These are phyloP conservation scores for Geosmithia morbida DNA, from an alignment of 2,329 filamentous ascomycete species.

Conservation along the genomic window DNA sequence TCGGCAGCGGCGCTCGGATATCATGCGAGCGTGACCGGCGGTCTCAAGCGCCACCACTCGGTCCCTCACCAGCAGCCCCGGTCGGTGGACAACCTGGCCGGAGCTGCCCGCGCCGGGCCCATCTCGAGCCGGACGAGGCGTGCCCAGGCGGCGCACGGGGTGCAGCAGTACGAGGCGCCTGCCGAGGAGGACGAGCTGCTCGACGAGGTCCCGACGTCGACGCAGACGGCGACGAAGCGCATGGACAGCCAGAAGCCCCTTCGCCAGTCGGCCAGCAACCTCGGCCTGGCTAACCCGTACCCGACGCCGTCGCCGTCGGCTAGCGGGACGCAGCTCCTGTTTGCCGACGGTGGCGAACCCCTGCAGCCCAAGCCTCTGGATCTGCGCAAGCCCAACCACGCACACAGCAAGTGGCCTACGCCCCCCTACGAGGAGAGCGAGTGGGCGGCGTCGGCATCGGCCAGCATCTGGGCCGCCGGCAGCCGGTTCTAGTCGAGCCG, in stretches of 20 bases:
- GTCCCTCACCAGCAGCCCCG: slow-evolving; percentile 47
- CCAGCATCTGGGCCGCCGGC: slow-evolving; percentile 65
- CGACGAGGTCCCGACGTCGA: slow-evolving; percentile 72
- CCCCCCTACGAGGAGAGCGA: slow-evolving; percentile 90
- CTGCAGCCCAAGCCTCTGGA: slow-evolving; percentile 58
- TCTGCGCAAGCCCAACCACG: slow-evolving; percentile 42
- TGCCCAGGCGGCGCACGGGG: slow-evolving; percentile 57
- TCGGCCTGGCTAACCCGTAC: slow-evolving; percentile 44
- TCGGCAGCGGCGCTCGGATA: slow-evolving; percentile 3
- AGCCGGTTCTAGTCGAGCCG: slow-evolving; percentile 35
- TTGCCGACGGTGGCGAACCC: slow-evolving; percentile 49
- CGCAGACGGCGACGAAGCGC: slow-evolving; percentile 58
- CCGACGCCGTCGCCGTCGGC: slow-evolving; percentile 64
- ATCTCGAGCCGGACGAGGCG: slow-evolving; percentile 70
- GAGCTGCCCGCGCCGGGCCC: slow-evolving; percentile 42
- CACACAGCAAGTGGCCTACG: slow-evolving; percentile 71
- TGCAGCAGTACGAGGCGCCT: slow-evolving; percentile 81
- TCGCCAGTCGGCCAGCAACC: slow-evolving; percentile 50
- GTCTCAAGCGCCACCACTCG: slow-evolving; percentile 51
- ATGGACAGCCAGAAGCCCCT: slow-evolving; percentile 41
- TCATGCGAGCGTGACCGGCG: slow-evolving; percentile 33
- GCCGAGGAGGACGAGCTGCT: slow-evolving; percentile 94
- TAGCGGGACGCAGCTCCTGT: slow-evolving; percentile 63
- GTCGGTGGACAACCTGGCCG: slow-evolving; percentile 48
- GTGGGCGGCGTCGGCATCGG: slow-evolving; percentile 73